Base-by-base conservation (phyloP, 805 yeast genomes). In the Grigorovia transvaalensis region DNA sequence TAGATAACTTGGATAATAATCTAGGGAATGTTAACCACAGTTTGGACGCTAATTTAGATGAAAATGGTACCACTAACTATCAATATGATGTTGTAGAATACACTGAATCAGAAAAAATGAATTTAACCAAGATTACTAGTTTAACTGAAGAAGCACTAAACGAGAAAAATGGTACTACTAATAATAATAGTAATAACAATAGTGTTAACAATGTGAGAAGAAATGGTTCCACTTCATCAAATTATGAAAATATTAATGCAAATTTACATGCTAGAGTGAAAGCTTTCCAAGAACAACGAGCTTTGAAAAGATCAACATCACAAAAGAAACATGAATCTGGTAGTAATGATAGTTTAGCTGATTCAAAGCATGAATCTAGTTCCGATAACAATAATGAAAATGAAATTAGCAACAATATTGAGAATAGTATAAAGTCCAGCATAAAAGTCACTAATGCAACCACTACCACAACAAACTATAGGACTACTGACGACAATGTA, bases 281-380 rank as follows among this genome's bases (percentile, higher is more conserved):
- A 65, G 96, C 96, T 0, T 86, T 90, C 60, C 96, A 89, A 66
- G 88, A 87, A 56, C 81, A 84, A 61, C 77, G 96, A 58, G 82
- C 80, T 53, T 69, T 71, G 48, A 70, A 71, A 49, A 58, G 73
- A 44, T 62, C 71, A 7, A 62, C 69, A 44, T 63, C 70, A 59
- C 53, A 58, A 17, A 55, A 56, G 12, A 30, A 38, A 9, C 42
- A 45, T 20, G 47, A 46, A 45, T 20, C 27, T 13, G 47, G 17
- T 27, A 13, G 20, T 44, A 27, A 23, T 9, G 35, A 30, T 30
- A 18, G 11, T 33, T 40, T 20, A 35, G 27, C 18, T 9, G 19
- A 23, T 23, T 6, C 6, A 23, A 23, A 23, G 6, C 27, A 38
- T 38, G 42, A 38, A 15, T 15, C 42, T 15, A 33, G 4, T 33